Evolutionary conservation across 2,329 filamentous ascomycete species (phyloP), one percentile per base, ranked within the genome.

Genomic region (Penicillium sp.): DNA sequence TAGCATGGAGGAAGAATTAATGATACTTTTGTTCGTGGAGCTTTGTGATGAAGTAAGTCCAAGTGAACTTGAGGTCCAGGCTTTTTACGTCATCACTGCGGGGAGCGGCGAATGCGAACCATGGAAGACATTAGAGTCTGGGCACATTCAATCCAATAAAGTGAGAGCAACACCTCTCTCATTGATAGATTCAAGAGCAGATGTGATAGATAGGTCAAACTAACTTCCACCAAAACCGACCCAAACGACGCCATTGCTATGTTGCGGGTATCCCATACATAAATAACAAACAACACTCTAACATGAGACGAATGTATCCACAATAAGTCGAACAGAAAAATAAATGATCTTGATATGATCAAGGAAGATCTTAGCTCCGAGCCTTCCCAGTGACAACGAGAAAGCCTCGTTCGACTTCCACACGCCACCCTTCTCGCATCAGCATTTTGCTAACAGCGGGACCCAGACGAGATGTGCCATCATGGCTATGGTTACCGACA

Each of bases 361-460:
- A 44, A 4, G 8, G 18, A 27, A n/a, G 8, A 22, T 4, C 23
- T 51, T 41, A 57, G 9, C 35, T 37, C 31, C 67, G 67, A 48
- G 69, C 73, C 49, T 76, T 69, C 0, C 92, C 92, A 11, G 78
- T 85, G 15, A 97, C 84, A 48, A 86, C 75, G 66, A 93, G 82
- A 35, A 84, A 82, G 0, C 92, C 92, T 26, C 84, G 86, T 42
- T 85, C 82, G 43, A 89, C 81, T 69, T 91, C 84, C 31, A 94
- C 79, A 69, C 84, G 91, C 93, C 93, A 97, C 0, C 92, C 92
- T 57, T 93, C 89, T 43, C 84, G 81, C 37, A 86, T 81, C 41
- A 97, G 77, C 68, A 86, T 87, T 67, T 85, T 87, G 45, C 83
- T 86, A n/a, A 97, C 92, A 15, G 89, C 89, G 54, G 88, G 88